These are phyloP conservation scores for Yarrowia sp. DNA, from an alignment of 805 yeast genomes.

Conservation along the genomic window DNA sequence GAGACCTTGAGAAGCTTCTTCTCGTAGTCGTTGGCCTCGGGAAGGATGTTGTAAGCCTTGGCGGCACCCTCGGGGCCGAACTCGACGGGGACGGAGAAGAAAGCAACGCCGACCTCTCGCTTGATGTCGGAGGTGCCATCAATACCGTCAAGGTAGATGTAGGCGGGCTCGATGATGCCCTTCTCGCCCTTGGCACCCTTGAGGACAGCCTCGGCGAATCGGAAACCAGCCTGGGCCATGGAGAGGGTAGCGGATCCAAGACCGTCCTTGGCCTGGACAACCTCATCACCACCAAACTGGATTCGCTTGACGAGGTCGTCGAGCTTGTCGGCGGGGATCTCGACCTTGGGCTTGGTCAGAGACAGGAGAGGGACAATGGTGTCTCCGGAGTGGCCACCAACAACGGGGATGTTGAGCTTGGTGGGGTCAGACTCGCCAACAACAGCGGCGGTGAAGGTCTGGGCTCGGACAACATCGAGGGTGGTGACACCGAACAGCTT, in stretches of 20 bases:
- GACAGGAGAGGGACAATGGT: constrained; percentile 94
- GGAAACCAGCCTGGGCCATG: constrained; percentile 91
- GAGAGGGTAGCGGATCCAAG: constrained; percentile 93
- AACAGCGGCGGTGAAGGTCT: constrained; percentile 79
- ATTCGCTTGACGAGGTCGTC: constrained; percentile 80
- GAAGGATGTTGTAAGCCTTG: constrained; percentile 67
- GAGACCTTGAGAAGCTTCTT: constrained; percentile 82
- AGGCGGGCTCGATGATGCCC: constrained; percentile 63
- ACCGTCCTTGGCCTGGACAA: constrained; percentile 91
- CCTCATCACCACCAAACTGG: constrained; percentile 97
- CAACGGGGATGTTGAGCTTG: constrained; percentile 80
- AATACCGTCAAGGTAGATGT: constrained; percentile 52
- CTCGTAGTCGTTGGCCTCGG: constrained; percentile 77
- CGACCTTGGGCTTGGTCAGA: constrained; percentile 67
- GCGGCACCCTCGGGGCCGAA: constrained; percentile 77
- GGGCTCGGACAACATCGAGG: constrained; percentile 86
- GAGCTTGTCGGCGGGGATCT: constrained; percentile 68
- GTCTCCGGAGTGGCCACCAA: constrained; percentile 97
- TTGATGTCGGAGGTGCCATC: constrained; percentile 66
- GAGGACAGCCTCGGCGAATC: constrained; percentile 66
- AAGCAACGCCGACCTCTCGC: constrained; percentile 75
- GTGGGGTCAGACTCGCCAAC: constrained; percentile 75
- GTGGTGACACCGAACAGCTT: constrained; percentile 96
- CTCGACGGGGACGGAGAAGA: constrained; percentile 76
- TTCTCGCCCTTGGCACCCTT: constrained; percentile 54